Percentiles rank a stretch among this genome's conserved stretches.
phyloP scores from a whole-genome alignment of 139 green algal genomes.

The Haematococcus lacustris region DNA sequence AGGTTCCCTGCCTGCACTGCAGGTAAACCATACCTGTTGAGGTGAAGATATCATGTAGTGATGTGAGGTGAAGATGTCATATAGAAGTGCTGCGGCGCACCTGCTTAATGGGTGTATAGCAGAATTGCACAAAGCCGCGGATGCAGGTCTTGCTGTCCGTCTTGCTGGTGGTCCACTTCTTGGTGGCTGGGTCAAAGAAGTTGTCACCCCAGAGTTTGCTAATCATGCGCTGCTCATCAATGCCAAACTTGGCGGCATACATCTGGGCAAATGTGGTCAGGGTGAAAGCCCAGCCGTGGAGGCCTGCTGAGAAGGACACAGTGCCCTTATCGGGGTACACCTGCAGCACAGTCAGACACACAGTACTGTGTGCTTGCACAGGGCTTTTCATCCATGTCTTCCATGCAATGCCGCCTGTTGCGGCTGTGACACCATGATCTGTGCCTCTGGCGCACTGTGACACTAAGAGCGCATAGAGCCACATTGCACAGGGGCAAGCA shows the following conservation, averaged over 20 bases:
- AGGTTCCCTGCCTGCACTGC: too few relatives aligned
- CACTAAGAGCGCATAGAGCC: not conserved
- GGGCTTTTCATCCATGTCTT: too few relatives aligned
- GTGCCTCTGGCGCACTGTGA: not conserved
- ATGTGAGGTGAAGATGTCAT: too few relatives aligned
- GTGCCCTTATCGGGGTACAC: constrained; percentile 97
- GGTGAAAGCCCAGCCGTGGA: constrained; percentile 99
- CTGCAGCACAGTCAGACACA: constrained; percentile 12
- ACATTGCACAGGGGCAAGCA: not conserved
- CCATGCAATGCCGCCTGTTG: too few relatives aligned
- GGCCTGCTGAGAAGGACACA: constrained; percentile 95
- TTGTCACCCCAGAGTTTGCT: constrained; percentile 79
- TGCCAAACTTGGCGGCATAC: constrained; percentile 96
- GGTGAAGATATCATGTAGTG: too few relatives aligned
- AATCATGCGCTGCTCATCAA: constrained; percentile 57
- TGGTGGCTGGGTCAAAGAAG: constrained; percentile 96
- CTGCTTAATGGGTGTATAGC: constrained; percentile 93
- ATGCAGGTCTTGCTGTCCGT: constrained; percentile 82
- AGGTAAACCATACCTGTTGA: too few relatives aligned
- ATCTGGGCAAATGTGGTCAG: constrained; percentile 94
- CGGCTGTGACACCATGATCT: too few relatives aligned
- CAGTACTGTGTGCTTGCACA: too few relatives aligned
- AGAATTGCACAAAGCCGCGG: constrained; percentile 97
- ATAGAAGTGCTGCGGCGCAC: too few relatives aligned
- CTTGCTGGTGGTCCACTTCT: constrained; percentile 94